phyloP scores from a whole-genome alignment of 2,329 filamentous ascomycete species.

The Pezicula carpinea region DNA sequence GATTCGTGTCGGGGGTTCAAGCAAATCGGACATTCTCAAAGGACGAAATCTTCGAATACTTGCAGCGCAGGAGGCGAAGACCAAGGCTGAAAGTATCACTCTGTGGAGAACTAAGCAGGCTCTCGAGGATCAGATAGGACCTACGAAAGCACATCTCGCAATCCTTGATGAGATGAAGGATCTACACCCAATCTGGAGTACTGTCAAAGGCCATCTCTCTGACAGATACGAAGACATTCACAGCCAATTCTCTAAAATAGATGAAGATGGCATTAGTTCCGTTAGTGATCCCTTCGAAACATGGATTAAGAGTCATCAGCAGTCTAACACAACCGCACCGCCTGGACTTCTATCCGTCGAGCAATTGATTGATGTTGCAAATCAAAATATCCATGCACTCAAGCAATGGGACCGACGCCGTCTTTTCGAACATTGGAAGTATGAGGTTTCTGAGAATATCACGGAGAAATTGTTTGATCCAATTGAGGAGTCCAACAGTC shows the following conservation, averaged over 20 bases:
- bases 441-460: constrained; percentile 5
- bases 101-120: constrained; percentile 16
- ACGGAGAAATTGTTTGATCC: constrained; percentile 10
- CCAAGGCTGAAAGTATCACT: constrained; percentile 19
- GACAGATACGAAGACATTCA: background rate
- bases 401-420: constrained; percentile 4
- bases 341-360: background rate
- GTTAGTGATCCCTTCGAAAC: background rate
- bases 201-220: background rate
- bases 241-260: background rate
- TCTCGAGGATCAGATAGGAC: constrained; percentile 12
- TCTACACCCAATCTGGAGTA: background rate
- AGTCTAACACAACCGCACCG: too few species aligned
- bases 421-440: constrained; percentile 10
- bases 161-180: background rate
- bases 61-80: constrained; percentile 8
- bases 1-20: constrained; percentile 19
- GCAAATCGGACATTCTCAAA: constrained; percentile 20
- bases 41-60: constrained; percentile 16
- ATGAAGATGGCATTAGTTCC: background rate
- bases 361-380: constrained; percentile 4
- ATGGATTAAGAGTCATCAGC: too few species aligned
- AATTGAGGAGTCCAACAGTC: background rate
- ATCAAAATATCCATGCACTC: constrained; percentile 6
- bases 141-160: background rate